Base-by-base conservation (phyloP, 192 early-diverging fungal species). In the Gonapodya prolifera region DNA sequence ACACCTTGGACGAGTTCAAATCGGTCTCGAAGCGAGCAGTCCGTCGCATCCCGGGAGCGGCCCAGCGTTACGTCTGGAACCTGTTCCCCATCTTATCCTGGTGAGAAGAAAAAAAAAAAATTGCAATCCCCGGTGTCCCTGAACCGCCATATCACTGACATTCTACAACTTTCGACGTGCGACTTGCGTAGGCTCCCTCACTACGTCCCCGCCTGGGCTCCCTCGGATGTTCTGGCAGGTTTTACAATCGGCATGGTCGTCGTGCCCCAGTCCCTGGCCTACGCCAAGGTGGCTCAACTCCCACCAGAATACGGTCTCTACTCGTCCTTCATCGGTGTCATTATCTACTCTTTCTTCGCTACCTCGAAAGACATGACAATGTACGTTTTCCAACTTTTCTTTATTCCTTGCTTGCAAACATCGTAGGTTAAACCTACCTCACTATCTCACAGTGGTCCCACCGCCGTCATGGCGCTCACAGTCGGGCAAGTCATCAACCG, bases 251-350 rank as follows among this genome's bases (percentile, higher is more conserved):
- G 90, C 2, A 82, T 91, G 0, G 84, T 94, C 33, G 88, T 92
- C 33, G 84, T 94, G 69, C 93, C 92, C 18, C 92, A 94, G 78
- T 69, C 13, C n/a, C 45, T 69, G 45, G 89, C 92, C 34, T 90
- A 94, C 77, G 87, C 93, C 2, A 93, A 91, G 82, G 83, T 94
- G 0, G 92, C 93, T 1, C 82, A 81, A 45, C 80, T 94, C 35
- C 91, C 92, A 34, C 85, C 89, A 35, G 79, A 92, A 78, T 92
- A 88, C 77, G 93, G 93, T 0, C 83, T 94, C 18, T 94, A 94
- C 82, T 90, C 92, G 75, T 85, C 87, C 36, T 90, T 93, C 79
- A 80, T 90, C 35, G 91, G 93, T 33, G 83, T 88, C 28, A 77
- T 92, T 17, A 32, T 92, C 31, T 94, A 94, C 80, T 84, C 85